Evolutionary conservation across 305 asterid species (phyloP), one percentile per base, ranked within the genome.

Genomic region (Solanum hybrid): DNA sequence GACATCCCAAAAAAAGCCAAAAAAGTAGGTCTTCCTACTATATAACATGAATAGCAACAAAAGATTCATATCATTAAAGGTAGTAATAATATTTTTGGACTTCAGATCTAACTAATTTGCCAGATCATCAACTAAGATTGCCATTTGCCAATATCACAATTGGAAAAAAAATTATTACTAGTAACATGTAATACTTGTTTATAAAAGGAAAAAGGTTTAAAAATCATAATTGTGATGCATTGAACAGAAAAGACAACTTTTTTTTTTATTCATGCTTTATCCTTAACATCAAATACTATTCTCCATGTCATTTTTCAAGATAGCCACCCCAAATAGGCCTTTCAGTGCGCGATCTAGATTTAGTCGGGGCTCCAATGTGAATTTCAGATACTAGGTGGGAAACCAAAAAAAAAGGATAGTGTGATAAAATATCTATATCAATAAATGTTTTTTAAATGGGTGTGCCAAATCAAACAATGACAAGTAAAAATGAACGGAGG

Each of bases 1-100:
- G 89, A 42, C 90, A 84, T 89, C 72, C 78, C 60, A 38, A 26
- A 66, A 31, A 86, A 72, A 32, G 80, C 69, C 89, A 75, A 82
- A 10, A 80, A 29, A 17, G 1, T 82, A 45, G 87, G 72, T 15
- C 40, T 82, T 87, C 71, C 82, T 56, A 71, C 29, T 66, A 66
- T 66, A n/a, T 71, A 86, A 86, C 69, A 86, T 36, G 81, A 86
- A 73, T 40, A 38, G 64, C 89, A 87, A 87, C 82, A 86, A 86
- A 72, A 82, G 17, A 42, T 15, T 42, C 37, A 82, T 26, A 26
- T 3, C 7, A 27, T 10, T 69, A 69, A 27, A 72, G 10, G 36
- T 72, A 72, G 10, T 72, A 72, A 13, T 26, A 26, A 71, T 27
- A 72, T 27, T 29, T 72, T 72, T 72, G 19, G 34, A 72, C 17